Conservation (phyloP, 345 rosid species). For the Citrus hindsii region DNA sequence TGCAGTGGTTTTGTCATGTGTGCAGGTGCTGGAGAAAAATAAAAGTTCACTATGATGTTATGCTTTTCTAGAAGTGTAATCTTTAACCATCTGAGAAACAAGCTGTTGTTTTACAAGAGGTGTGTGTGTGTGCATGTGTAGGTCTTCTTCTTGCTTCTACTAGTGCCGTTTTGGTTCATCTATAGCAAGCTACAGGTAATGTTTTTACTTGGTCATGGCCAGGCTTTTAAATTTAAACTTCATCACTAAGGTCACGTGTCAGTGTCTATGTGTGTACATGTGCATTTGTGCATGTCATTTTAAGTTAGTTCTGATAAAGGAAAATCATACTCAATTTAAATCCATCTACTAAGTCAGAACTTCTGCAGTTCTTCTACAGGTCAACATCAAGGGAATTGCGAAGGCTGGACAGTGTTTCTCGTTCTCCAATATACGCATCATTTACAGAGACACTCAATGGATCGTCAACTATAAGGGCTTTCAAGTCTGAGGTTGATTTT, state of each 20-base stretch:
- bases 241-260: background rate
- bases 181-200: conserved; percentile 89
- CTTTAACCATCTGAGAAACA: background rate
- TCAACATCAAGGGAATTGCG: conserved; percentile 93
- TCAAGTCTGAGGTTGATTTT: conserved; percentile 63
- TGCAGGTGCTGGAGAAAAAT: conserved; percentile 53
- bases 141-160: conserved; percentile 77
- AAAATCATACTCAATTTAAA: background rate
- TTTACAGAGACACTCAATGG: conserved; percentile 92
- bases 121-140: conserved; percentile 25
- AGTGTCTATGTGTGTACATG: background rate
- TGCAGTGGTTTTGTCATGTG: conserved; percentile 74
- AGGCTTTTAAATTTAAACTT: conserved; percentile 8
- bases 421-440: conserved; percentile 87
- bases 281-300: background rate
- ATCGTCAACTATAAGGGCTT: conserved; percentile 88
- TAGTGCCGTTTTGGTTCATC: conserved; percentile 85
- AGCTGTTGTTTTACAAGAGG: conserved; percentile 5
- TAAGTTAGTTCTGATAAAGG: background rate
- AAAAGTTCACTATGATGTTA: background rate
- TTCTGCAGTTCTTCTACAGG: conserved; percentile 85
- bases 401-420: conserved; percentile 89
- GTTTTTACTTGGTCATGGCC: conserved; percentile 8
- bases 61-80: background rate
- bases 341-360: conserved; percentile 19